A percentile compares a stretch with the other conserved stretches of the same genome.
phyloP scores from a whole-genome alignment of 139 green algal genomes.

The Asterochloris sp. region DNA sequence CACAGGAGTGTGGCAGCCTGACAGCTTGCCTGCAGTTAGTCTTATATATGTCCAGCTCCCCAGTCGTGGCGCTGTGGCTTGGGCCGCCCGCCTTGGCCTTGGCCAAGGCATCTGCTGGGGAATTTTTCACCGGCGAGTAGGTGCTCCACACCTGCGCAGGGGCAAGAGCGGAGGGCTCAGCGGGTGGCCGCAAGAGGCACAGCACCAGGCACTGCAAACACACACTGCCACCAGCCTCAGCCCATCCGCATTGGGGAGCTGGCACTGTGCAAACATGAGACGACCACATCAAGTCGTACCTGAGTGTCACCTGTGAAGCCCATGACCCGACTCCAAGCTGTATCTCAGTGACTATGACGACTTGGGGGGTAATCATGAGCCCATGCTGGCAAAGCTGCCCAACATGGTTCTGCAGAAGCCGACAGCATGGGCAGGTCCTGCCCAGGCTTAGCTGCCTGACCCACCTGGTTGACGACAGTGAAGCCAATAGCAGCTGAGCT shows the following conservation, averaged over 20 bases:
- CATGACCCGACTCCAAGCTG: too few species aligned
- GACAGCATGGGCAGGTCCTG: background rate
- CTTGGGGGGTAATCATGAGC: background rate
- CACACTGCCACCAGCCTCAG: too few species aligned
- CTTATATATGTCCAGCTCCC: slow-evolving; percentile 78
- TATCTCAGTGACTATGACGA: too few species aligned
- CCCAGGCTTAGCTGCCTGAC: background rate
- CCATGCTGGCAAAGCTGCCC: background rate
- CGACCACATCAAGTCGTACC: too few species aligned
- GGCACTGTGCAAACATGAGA: too few species aligned
- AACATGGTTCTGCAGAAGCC: background rate
- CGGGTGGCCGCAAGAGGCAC: background rate
- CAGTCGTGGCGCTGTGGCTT: slow-evolving; percentile 85
- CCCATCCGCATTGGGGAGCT: too few species aligned
- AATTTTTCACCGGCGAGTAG: slow-evolving; percentile 98
- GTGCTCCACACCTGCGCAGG: slow-evolving; percentile 79
- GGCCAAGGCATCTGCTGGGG: slow-evolving; percentile 68
- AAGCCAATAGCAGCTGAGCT: slow-evolving; percentile 81
- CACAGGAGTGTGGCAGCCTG: background rate
- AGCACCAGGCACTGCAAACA: background rate
- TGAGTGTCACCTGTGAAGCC: too few species aligned
- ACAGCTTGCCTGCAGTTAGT: slow-evolving; percentile 42
- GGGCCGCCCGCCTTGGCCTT: slow-evolving; percentile 81
- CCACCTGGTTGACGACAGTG: slow-evolving; percentile 85
- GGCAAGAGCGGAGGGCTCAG: background rate